Conservation (phyloP, 306 rosid species). For the Vigna unguiculata region DNA sequence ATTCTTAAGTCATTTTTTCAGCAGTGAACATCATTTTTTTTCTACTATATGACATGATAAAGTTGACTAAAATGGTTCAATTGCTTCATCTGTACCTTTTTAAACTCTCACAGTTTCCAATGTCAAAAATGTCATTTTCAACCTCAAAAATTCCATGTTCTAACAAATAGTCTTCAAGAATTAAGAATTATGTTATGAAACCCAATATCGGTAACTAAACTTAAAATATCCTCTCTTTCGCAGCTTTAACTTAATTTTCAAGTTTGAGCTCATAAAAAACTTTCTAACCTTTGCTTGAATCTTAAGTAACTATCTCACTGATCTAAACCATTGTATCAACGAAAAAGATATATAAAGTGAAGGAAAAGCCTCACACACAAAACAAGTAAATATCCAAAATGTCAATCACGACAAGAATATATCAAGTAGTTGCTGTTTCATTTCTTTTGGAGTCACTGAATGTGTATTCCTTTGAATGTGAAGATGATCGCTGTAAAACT, state of each 20-base stretch:
- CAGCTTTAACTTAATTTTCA: slow-evolving; percentile 19
- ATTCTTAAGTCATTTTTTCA: too few relatives aligned
- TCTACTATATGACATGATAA: too few relatives aligned
- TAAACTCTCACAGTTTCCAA: too few relatives aligned
- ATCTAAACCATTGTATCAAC: background rate
- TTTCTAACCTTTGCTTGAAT: slow-evolving; percentile 38
- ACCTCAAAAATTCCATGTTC: slow-evolving; percentile 25
- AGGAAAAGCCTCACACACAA: background rate
- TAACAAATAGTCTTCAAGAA: background rate
- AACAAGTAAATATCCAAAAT: slow-evolving; percentile 35
- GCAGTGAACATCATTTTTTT: too few relatives aligned
- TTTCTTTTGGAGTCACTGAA: slow-evolving; percentile 40
- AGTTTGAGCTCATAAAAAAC: slow-evolving; percentile 35
- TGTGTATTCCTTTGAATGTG: slow-evolving; percentile 40
- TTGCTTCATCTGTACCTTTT: background rate
- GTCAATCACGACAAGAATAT: slow-evolving; percentile 34
- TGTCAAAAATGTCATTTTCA: background rate
- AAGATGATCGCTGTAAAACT: slow-evolving; percentile 45
- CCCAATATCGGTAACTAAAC: slow-evolving; percentile 13
- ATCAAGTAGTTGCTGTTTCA: slow-evolving; percentile 6
- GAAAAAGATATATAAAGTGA: background rate
- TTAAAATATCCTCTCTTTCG: slow-evolving; percentile 2
- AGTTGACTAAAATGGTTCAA: too few relatives aligned
- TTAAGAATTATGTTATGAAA: slow-evolving; percentile 3
- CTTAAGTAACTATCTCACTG: slow-evolving; percentile 25